Percentiles rank a stretch among this genome's conserved stretches.
These are phyloP conservation scores for Clarireedia homoeocarpa DNA, from an alignment of 2,329 filamentous ascomycete species.

Conservation along the genomic window DNA sequence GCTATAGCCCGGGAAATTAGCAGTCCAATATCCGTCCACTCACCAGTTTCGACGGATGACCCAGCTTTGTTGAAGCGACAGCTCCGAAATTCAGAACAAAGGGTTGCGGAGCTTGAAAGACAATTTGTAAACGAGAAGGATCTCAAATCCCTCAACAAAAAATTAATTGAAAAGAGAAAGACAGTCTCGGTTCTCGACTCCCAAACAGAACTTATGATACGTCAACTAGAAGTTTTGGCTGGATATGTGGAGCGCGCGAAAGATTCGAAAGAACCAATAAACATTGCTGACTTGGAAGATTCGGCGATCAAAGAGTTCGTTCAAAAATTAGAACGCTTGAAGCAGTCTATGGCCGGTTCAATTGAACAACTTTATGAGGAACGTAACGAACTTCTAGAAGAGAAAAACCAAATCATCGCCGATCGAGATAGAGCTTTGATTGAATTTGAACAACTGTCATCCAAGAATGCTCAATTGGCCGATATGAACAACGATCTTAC, in stretches of 20 bases:
- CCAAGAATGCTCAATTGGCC: slow-evolving; percentile 87
- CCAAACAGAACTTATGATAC: slow-evolving; percentile 90
- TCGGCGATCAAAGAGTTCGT: slow-evolving; percentile 88
- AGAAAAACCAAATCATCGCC: slow-evolving; percentile 72
- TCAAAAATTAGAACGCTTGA: slow-evolving; percentile 58
- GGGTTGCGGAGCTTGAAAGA: slow-evolving; percentile 79
- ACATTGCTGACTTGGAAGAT: slow-evolving; percentile 76
- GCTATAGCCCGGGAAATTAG: slow-evolving; percentile 53
- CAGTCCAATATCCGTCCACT: slow-evolving; percentile 60
- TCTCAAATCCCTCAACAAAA: slow-evolving; percentile 63
- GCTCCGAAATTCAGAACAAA: slow-evolving; percentile 71
- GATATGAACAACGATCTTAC: slow-evolving; percentile 95
- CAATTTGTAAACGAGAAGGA: slow-evolving; percentile 55
- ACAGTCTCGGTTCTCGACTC: slow-evolving; percentile 92
- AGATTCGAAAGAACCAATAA: slow-evolving; percentile 69
- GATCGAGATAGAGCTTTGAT: slow-evolving; percentile 89
- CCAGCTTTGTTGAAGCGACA: slow-evolving; percentile 63
- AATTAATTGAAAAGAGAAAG: slow-evolving; percentile 85
- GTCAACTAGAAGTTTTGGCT: slow-evolving; percentile 81
- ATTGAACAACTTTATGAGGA: slow-evolving; percentile 59
- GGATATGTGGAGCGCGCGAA: slow-evolving; percentile 84
- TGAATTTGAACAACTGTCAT: slow-evolving; percentile 90
- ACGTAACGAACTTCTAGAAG: slow-evolving; percentile 74
- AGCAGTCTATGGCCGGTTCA: slow-evolving; percentile 47
- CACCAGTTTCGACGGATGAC: slow-evolving; percentile 52